Evolutionary conservation across 257 asterid genomes (phyloP).

Genomic region (Catharanthus roseus): DNA sequence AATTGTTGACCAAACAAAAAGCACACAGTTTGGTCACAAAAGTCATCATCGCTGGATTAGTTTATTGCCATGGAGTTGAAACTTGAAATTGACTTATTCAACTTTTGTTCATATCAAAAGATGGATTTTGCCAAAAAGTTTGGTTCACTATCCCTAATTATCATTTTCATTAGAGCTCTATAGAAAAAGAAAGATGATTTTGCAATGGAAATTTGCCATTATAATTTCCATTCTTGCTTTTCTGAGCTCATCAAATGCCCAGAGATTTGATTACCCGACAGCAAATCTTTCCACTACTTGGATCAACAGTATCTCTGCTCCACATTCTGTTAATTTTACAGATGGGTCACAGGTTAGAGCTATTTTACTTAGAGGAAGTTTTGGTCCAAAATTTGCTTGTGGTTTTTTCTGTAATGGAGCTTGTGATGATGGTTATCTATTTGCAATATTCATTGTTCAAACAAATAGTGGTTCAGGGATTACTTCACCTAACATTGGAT

Average conservation of each 20-base stretch:
- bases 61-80: neutral
- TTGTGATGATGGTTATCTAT: conserved; percentile 35
- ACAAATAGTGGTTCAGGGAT: conserved; percentile 24
- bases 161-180: neutral
- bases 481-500: conserved; percentile 21
- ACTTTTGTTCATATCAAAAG: neutral
- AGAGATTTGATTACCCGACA: conserved; percentile 40
- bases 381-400: conserved; percentile 39
- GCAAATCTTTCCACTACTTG: conserved; percentile 43
- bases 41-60: neutral
- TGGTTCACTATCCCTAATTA: too few relatives aligned
- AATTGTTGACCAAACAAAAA: neutral
- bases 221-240: conserved; percentile 1
- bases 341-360: conserved; percentile 34
- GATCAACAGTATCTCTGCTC: conserved; percentile 33
- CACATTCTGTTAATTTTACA: conserved; percentile 21
- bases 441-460: conserved; percentile 38
- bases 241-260: conserved; percentile 17
- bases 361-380: conserved; percentile 36
- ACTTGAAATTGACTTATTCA: neutral
- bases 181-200: conserved; percentile 13
- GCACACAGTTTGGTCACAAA: neutral
- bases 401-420: conserved; percentile 42
- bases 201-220: neutral
- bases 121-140: too few relatives aligned